These are phyloP conservation scores for Scleroderma bovista DNA, from an alignment of 768 basidiomycete species.

Conservation along the genomic window DNA sequence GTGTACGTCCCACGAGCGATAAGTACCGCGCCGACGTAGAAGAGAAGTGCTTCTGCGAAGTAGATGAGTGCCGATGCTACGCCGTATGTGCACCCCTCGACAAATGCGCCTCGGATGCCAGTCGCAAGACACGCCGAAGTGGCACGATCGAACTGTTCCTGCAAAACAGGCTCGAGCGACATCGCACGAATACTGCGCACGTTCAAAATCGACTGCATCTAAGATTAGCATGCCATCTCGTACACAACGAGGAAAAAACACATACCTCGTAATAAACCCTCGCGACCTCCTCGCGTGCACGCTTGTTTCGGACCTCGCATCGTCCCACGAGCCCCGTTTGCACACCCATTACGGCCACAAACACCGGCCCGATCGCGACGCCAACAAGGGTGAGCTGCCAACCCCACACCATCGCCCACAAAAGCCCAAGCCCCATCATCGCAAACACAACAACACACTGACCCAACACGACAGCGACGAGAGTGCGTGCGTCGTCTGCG, in stretches of 20 bases:
- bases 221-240: constrained; percentile 4
- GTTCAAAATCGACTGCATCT: constrained; percentile 62
- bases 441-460: constrained; percentile 68
- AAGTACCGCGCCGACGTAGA: constrained; percentile 87
- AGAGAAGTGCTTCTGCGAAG: constrained; percentile 83
- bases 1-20: constrained; percentile 76
- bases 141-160: constrained; percentile 60
- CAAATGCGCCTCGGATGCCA: constrained; percentile 78
- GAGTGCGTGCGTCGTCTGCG: constrained; percentile 76
- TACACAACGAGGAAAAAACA: constrained; percentile 7
- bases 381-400: constrained; percentile 95
- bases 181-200: constrained; percentile 84
- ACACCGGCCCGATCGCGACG: constrained; percentile 80
- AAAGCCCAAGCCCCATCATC: constrained; percentile 79
- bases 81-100: constrained; percentile 80
- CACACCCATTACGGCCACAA: constrained; percentile 65
- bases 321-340: constrained; percentile 69
- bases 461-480: constrained; percentile 68
- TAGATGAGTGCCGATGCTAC: constrained; percentile 82
- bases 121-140: constrained; percentile 54
- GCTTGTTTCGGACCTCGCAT: constrained; percentile 77
- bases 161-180: constrained; percentile 73
- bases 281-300: constrained; percentile 79
- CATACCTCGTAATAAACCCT: constrained; percentile 80
- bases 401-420: constrained; percentile 84